Percentiles rank a stretch among this genome's conserved stretches.
Evolutionary conservation across 2,329 filamentous ascomycete species (phyloP).

Genomic region (Onygena corvina): DNA sequence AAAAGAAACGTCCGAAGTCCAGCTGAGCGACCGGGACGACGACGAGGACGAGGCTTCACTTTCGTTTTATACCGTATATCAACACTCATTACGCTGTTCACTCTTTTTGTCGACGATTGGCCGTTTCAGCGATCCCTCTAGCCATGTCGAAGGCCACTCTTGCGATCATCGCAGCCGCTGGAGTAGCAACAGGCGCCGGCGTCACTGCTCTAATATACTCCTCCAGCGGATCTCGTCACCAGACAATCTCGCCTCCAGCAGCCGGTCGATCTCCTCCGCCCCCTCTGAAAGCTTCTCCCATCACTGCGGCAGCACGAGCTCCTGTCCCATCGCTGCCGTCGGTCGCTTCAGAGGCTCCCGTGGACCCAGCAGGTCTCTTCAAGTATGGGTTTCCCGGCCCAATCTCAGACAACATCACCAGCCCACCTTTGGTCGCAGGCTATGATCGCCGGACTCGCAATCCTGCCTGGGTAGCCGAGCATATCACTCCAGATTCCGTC

Average conservation of each 20-base stretch:
- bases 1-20: too few species aligned
- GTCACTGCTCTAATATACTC: slow-evolving; percentile 57
- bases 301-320: slow-evolving; percentile 21
- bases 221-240: slow-evolving; percentile 43
- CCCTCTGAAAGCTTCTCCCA: slow-evolving; percentile 16
- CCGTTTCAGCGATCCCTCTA: neutral
- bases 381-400: slow-evolving; percentile 89
- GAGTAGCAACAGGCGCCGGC: slow-evolving; percentile 64
- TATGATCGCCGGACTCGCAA: slow-evolving; percentile 88
- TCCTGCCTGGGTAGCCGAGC: slow-evolving; percentile 88
- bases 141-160: slow-evolving; percentile 69
- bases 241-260: slow-evolving; percentile 27
- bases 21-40: too few species aligned
- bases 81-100: neutral
- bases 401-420: slow-evolving; percentile 65
- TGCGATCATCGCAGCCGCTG: slow-evolving; percentile 61
- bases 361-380: slow-evolving; percentile 65
- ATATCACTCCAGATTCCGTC: slow-evolving; percentile 84
- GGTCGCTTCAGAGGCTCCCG: slow-evolving; percentile 35
- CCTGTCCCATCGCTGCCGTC: slow-evolving; percentile 24
- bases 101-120: neutral
- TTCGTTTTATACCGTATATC: neutral
- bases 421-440: slow-evolving; percentile 66
- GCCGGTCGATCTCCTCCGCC: slow-evolving; percentile 22
- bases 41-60: too few species aligned